Base-by-base conservation (phyloP, 805 yeast genomes). In the Hanseniaspora hatyaiensis region DNA sequence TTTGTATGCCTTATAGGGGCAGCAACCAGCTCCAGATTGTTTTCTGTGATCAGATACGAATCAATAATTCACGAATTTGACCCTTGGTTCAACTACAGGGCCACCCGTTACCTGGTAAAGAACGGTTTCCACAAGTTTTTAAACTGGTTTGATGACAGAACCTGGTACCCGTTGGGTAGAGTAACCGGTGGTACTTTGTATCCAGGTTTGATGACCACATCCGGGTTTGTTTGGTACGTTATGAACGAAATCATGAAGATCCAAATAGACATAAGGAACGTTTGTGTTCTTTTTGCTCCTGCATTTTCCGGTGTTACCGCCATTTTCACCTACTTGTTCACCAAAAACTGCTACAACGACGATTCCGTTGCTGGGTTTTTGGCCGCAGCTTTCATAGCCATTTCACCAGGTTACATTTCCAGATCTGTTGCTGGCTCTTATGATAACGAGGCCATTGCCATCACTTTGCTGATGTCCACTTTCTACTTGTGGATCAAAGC, bases 161-260 rank as follows among this genome's bases (percentile, higher is more conserved):
- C 98, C 16, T 92, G 99, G 99, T 92, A 92, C 64, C 99, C 99
- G 16, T 72, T 92, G 55, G 99, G 99, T 18, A 77, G 99, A 68
- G 98, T 92, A 59, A 92, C 98, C 11, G 99, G 99, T 56, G 98
- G 99, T 50, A 94, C 98, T 1, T 66, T 92, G 52, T 92, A 94
- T 60, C 99, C 99, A 3, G 99, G 99, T 6, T 70, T 94, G 55
- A 92, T 92, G 99, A 95, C 94, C 22, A 86, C 98, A 3, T 79
- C 94, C n/a, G 94, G 95, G 19, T 73, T 84, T 19, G 80, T 94
- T 50, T 88, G 89, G 80, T 83, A 78, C 56, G 57, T 77, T 4
- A 70, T 92, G 52, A 66, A 76, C 44, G 69, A 73, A 50, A 64
- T 77, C 39, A 56, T 77, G 36, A 78, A 87, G 5, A 65, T 92